phyloP scores from a whole-genome alignment of 1,284 basidiomycete species.

The Ganoderma lingzhi region DNA sequence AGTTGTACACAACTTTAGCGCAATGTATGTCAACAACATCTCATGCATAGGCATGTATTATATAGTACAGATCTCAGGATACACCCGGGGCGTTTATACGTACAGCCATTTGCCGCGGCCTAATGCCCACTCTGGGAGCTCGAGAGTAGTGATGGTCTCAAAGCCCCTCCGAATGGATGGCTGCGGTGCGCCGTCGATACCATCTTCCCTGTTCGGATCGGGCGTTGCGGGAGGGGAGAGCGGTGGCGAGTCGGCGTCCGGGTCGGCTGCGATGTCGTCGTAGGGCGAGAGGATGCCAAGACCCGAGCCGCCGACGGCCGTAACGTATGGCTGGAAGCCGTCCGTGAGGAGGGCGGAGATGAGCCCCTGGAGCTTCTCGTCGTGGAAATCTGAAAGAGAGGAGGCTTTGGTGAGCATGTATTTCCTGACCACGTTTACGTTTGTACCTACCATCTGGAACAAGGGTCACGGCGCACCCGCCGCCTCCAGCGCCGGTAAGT shows the following conservation, averaged over 20 bases:
- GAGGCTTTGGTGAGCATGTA: constrained; percentile 16
- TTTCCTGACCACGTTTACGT: not conserved
- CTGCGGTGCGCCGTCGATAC: constrained; percentile 7
- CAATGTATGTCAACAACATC: not conserved
- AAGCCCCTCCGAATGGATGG: constrained; percentile 30
- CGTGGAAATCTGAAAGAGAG: constrained; percentile 64
- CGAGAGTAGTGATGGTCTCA: constrained; percentile 21
- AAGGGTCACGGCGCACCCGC: constrained; percentile 96
- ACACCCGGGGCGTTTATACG: constrained; percentile 16
- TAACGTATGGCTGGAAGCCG: constrained; percentile 89
- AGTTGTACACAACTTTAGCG: not conserved
- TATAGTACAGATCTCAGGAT: not conserved
- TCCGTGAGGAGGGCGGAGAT: constrained; percentile 65
- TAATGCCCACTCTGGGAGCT: constrained; percentile 29
- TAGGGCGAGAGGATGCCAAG: constrained; percentile 86
- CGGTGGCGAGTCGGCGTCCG: constrained; percentile 36
- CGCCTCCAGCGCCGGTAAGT: constrained; percentile 98
- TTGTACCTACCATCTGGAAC: constrained; percentile 81
- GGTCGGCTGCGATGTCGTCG: constrained; percentile 39
- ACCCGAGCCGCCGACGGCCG: constrained; percentile 92
- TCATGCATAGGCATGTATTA: constrained; percentile 6
- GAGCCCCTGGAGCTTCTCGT: constrained; percentile 63
- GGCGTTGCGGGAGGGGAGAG: constrained; percentile 62
- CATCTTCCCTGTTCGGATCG: constrained; percentile 17
- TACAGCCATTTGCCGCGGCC: constrained; percentile 33